phyloP scores from a whole-genome alignment of 371 early-diverging fungal species.

The Choanephora cucurbitarum region DNA sequence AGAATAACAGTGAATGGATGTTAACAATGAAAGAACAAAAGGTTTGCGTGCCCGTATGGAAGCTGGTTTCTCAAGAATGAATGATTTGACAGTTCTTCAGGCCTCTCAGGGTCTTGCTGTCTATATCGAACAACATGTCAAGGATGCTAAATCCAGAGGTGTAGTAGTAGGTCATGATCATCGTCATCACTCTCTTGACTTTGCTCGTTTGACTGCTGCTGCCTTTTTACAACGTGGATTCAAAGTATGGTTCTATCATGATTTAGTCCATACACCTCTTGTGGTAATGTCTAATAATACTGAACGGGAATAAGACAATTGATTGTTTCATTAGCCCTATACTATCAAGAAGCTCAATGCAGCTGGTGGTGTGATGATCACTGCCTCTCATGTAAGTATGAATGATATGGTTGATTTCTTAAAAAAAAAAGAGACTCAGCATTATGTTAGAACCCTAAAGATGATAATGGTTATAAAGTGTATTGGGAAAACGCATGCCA shows the following conservation, averaged over 20 bases:
- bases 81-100: constrained; percentile 90
- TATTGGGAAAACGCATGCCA: constrained; percentile 92
- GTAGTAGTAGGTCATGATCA: constrained; percentile 97
- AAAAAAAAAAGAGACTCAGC: background rate
- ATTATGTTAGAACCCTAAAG: constrained; percentile 78
- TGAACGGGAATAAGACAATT: background rate
- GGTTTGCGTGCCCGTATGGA: constrained; percentile 94
- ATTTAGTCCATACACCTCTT: constrained; percentile 86
- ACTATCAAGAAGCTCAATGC: constrained; percentile 76
- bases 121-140: constrained; percentile 58
- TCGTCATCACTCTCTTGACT: constrained; percentile 82
- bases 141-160: constrained; percentile 63
- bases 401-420: no score
- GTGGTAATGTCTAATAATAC: constrained; percentile 50
- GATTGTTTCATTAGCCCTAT: constrained; percentile 75
- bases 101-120: constrained; percentile 78
- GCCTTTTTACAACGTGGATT: constrained; percentile 83
- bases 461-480: constrained; percentile 99
- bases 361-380: constrained; percentile 95
- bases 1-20: background rate
- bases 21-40: constrained; percentile 17
- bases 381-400: constrained; percentile 86
- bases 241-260: constrained; percentile 80
- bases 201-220: constrained; percentile 86
- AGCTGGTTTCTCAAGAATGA: constrained; percentile 95